Evolutionary conservation across 805 yeast genomes (phyloP), one percentile per base, ranked within the genome.

Genomic region (Candida caryicola): DNA sequence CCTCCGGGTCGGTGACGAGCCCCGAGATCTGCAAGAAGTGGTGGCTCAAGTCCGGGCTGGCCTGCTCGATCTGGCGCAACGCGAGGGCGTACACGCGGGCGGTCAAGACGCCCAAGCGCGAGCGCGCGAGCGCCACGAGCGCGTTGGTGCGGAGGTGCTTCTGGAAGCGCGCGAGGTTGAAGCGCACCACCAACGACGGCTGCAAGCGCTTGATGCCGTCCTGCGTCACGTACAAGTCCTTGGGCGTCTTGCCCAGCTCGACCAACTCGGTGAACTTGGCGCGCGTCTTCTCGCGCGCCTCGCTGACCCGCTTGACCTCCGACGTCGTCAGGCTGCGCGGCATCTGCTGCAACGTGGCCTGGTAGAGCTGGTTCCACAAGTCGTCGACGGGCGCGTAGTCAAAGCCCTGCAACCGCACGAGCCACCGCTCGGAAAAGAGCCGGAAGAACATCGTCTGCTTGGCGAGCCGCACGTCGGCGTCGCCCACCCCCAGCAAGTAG

Each of bases 61-160:
- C 65, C 45, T 65, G 70, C 56, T 88, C 96, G 14, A 85, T 67
- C 28, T 73, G 54, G 13, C 60, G 47, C 40, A 93, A 71, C 3
- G 81, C 78, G 8, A 70, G 58, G 32, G 69, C 68, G 55, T 85
- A 91, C 8, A 93, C 71, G 31, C 69, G 60, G 0, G 93, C 71
- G 0, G 95, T 71, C 2, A 84, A 59, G 5, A 71, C 61, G 2
- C 98, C 98, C 23, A 89, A 60, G 37, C 87, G 72, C 32, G 83
- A 81, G 21, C 72, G 68, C 10, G 82, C 84, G 34, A 84, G 71
- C 23, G 76, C 76, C 1, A 69, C 76, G 12, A 93, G 68, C 47
- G 84, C 84, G 31, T 66, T 58, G 8, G 84, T 73, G 47, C 97
- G 74, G 51, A 81, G 70, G 23, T 74, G 62, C 52, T 87, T 82